phyloP scores from a whole-genome alignment of 495 filamentous ascomycete species.

The Aspergillus olivimuriae region DNA sequence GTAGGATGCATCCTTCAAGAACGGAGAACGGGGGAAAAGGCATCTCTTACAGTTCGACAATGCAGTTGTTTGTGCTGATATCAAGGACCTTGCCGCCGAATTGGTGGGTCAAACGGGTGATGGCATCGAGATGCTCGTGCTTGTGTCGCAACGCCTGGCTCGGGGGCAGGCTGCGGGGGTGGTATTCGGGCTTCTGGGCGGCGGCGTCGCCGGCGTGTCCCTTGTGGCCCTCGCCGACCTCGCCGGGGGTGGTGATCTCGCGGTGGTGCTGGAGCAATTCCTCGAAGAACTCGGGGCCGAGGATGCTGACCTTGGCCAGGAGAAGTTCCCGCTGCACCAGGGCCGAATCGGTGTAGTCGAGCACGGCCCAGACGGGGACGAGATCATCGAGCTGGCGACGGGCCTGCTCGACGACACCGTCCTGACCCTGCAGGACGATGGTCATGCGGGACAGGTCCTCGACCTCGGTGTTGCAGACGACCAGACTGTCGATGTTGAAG shows the following conservation, averaged over 20 bases:
- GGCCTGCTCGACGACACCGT: slow-evolving; percentile 96
- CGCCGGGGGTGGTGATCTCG: slow-evolving; percentile 52
- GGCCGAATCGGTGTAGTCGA: slow-evolving; percentile 89
- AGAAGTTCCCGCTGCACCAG: slow-evolving; percentile 95
- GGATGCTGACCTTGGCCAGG: slow-evolving; percentile 91
- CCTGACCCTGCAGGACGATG: slow-evolving; percentile 91
- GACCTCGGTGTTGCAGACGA: slow-evolving; percentile 98
- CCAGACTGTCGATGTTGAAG: slow-evolving; percentile 98
- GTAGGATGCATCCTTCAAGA: too few species aligned
- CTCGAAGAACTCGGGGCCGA: slow-evolving; percentile 96
- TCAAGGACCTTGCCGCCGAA: slow-evolving; percentile 96
- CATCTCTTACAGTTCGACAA: slow-evolving; percentile 95
- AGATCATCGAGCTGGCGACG: slow-evolving; percentile 92
- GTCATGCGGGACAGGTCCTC: slow-evolving; percentile 97
- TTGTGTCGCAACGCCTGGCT: slow-evolving; percentile 91
- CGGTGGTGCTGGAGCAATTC: slow-evolving; percentile 92
- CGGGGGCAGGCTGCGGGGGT: slow-evolving; percentile 74
- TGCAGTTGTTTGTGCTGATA: slow-evolving; percentile 96
- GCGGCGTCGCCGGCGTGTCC: slow-evolving; percentile 19
- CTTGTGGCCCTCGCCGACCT: slow-evolving; percentile 26
- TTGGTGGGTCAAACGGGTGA: slow-evolving; percentile 93
- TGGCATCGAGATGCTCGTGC: slow-evolving; percentile 90
- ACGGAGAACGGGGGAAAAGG: slow-evolving; percentile 15
- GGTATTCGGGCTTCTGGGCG: slow-evolving; percentile 50
- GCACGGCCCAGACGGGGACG: slow-evolving; percentile 95